These are phyloP conservation scores for Cladosporium velox DNA, from an alignment of 2,329 filamentous ascomycete species.

Conservation along the genomic window DNA sequence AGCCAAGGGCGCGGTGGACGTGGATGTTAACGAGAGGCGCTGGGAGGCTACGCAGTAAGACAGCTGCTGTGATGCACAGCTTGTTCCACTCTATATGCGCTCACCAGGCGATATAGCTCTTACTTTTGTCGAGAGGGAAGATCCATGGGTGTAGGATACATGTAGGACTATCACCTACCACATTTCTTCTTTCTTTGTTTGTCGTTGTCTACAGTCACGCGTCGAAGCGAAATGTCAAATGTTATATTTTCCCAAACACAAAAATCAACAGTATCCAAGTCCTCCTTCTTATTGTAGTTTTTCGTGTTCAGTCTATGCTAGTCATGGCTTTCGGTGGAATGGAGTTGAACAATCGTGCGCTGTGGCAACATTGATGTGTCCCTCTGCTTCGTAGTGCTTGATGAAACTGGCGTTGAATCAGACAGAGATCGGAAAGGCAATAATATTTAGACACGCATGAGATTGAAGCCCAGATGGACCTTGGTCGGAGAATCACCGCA, in stretches of 20 bases:
- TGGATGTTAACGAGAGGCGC: conserved; percentile 24
- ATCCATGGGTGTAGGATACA: background rate
- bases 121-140: background rate
- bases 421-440: too few species aligned
- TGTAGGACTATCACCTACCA: background rate
- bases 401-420: too few species aligned
- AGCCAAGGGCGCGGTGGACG: conserved; percentile 29
- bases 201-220: background rate
- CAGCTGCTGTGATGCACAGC: background rate
- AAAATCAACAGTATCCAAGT: background rate
- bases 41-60: conserved; percentile 26
- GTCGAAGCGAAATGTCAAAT: background rate
- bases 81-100: background rate
- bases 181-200: background rate
- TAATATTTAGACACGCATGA: too few species aligned
- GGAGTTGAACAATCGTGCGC: background rate
- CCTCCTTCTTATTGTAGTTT: background rate
- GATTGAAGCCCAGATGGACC: too few species aligned
- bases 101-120: background rate
- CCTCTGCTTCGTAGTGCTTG: too few species aligned
- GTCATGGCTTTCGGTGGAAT: background rate
- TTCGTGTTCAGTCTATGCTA: background rate
- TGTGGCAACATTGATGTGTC: background rate
- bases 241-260: background rate
- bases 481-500: too few species aligned